phyloP scores from a whole-genome alignment of 2,329 filamentous ascomycete species.

The Arthroderma sp. region DNA sequence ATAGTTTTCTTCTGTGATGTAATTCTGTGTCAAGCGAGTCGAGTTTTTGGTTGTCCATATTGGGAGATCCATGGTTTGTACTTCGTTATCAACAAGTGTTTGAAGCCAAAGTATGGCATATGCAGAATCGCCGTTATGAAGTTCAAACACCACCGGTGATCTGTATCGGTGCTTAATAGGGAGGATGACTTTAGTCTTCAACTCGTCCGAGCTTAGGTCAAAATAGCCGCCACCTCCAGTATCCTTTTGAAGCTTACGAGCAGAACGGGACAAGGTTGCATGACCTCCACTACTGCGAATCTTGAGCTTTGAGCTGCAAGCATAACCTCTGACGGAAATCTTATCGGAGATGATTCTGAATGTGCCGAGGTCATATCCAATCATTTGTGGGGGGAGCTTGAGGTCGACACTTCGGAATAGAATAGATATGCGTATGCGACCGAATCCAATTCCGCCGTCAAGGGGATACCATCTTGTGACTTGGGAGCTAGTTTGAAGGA shows the following conservation, averaged over 20 bases:
- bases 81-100: constrained; percentile 68
- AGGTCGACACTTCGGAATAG: constrained; percentile 85
- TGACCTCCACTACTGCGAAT: constrained; percentile 75
- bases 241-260: constrained; percentile 43
- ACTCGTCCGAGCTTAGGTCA: constrained; percentile 40
- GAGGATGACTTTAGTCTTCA: constrained; percentile 50
- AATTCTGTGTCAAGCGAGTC: constrained; percentile 74
- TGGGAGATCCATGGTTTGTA: constrained; percentile 67
- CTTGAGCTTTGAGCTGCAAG: constrained; percentile 57
- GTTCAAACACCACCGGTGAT: constrained; percentile 79
- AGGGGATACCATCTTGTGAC: constrained; percentile 90
- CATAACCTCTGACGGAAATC: constrained; percentile 44
- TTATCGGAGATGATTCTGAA: constrained; percentile 70
- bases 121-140: constrained; percentile 59
- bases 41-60: constrained; percentile 74
- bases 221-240: constrained; percentile 49
- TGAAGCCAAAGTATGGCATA: constrained; percentile 79
- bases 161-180: constrained; percentile 86
- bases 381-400: constrained; percentile 65
- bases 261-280: constrained; percentile 51
- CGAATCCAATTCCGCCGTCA: constrained; percentile 85
- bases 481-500: constrained; percentile 79
- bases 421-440: constrained; percentile 73
- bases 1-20: constrained; percentile 70
- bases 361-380: constrained; percentile 91